These are phyloP conservation scores for Rhizodiscina lignyota DNA, from an alignment of 495 filamentous ascomycete genomes.

Conservation along the genomic window DNA sequence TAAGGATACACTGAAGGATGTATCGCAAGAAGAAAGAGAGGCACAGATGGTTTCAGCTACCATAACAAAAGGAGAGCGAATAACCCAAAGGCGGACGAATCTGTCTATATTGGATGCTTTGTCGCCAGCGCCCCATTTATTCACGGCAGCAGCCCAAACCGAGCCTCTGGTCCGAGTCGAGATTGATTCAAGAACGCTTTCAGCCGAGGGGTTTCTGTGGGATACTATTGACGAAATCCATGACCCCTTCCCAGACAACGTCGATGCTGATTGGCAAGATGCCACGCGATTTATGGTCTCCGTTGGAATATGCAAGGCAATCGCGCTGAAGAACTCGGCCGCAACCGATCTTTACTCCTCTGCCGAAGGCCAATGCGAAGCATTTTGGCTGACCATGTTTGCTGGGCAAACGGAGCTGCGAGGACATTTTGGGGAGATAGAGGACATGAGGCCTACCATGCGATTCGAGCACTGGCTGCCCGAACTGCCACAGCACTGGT, in stretches of 20 bases:
- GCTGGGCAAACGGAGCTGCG: neutral
- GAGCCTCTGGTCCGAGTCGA: constrained; percentile 1
- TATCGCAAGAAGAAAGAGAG: too few relatives aligned
- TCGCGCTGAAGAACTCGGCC: neutral
- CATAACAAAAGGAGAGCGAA: neutral
- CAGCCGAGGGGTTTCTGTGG: neutral
- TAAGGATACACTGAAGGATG: neutral
- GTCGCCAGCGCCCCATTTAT: neutral
- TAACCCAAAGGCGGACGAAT: neutral
- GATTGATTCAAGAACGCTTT: constrained; percentile 1
- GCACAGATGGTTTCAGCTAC: neutral
- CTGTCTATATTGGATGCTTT: neutral
- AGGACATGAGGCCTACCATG: neutral
- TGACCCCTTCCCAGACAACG: neutral
- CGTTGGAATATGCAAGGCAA: constrained; percentile 2
- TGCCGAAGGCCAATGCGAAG: neutral
- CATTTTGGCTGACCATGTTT: neutral
- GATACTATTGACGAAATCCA: neutral
- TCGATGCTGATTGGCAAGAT: constrained; percentile 2
- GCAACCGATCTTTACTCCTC: neutral
- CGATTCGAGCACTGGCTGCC: neutral
- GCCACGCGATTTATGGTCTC: constrained; percentile 2
- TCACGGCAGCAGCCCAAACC: constrained; percentile 1
- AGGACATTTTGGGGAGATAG: neutral
- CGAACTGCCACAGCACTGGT: neutral